These are phyloP conservation scores for Clitopilus hobsonii DNA, from an alignment of 768 basidiomycete species.

Conservation along the genomic window DNA sequence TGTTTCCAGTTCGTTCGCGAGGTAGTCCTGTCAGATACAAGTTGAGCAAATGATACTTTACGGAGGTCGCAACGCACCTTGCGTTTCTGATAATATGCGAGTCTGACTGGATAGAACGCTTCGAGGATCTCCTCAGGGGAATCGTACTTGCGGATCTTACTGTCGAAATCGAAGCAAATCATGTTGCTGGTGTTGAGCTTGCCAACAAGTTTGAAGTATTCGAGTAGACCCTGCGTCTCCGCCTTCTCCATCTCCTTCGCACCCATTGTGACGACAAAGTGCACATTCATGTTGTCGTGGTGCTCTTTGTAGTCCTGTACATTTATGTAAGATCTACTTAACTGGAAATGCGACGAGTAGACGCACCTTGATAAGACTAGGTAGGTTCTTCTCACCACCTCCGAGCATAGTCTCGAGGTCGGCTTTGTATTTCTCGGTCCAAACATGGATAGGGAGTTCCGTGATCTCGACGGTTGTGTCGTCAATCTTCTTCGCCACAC, in stretches of 20 bases:
- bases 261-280: conserved; percentile 80
- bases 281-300: conserved; percentile 88
- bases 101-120: conserved; percentile 86
- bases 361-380: conserved; percentile 65
- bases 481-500: conserved; percentile 69
- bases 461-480: conserved; percentile 92
- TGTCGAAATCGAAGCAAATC: conserved; percentile 97
- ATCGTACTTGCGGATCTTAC: conserved; percentile 92
- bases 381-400: conserved; percentile 63
- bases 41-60: conserved; percentile 5
- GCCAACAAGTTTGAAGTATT: conserved; percentile 85
- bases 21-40: conserved; percentile 57
- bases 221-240: conserved; percentile 82
- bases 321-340: neutral
- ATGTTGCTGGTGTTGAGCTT: conserved; percentile 93
- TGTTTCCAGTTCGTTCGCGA: conserved; percentile 76
- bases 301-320: conserved; percentile 94
- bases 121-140: conserved; percentile 88
- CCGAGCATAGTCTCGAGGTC: conserved; percentile 82
- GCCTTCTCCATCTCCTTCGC: conserved; percentile 82
- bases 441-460: conserved; percentile 91
- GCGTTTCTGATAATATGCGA: conserved; percentile 92
- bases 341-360: neutral
- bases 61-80: conserved; percentile 55
- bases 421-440: conserved; percentile 93